These are phyloP conservation scores for Diplodia corticola DNA, from an alignment of 2,329 filamentous ascomycete species.

Conservation along the genomic window DNA sequence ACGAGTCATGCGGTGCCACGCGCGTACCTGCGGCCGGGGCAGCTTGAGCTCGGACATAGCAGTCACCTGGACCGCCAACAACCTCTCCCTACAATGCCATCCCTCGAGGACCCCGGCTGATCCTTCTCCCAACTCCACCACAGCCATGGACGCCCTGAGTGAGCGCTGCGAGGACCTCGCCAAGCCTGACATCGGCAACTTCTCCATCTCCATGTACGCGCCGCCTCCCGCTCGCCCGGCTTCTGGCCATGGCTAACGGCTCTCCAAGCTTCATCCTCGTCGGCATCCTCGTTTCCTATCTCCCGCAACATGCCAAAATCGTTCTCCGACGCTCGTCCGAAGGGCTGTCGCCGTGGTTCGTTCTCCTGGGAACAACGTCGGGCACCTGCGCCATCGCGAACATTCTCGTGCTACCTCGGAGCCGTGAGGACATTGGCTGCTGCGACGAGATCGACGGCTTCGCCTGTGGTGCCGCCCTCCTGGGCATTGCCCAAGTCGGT, in stretches of 20 bases:
- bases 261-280: slow-evolving; percentile 68
- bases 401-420: slow-evolving; percentile 83
- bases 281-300: slow-evolving; percentile 87
- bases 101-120: neutral
- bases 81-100: slow-evolving; percentile 10
- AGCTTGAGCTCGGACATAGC: slow-evolving; percentile 19
- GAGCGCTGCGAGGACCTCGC: slow-evolving; percentile 53
- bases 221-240: slow-evolving; percentile 1
- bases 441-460: slow-evolving; percentile 79
- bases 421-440: slow-evolving; percentile 78
- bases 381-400: slow-evolving; percentile 88
- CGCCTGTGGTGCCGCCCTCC: slow-evolving; percentile 79
- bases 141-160: slow-evolving; percentile 19
- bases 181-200: slow-evolving; percentile 54
- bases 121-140: neutral
- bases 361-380: slow-evolving; percentile 89
- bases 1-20: neutral
- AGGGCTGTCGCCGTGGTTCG: slow-evolving; percentile 92
- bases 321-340: slow-evolving; percentile 82
- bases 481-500: slow-evolving; percentile 89
- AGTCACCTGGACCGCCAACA: slow-evolving; percentile 15
- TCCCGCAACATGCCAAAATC: slow-evolving; percentile 93
- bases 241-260: slow-evolving; percentile 24
- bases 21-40: slow-evolving; percentile 15
- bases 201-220: slow-evolving; percentile 55